Conservation (phyloP, 352 stramenopile species). For the Pythium sukuiense region DNA sequence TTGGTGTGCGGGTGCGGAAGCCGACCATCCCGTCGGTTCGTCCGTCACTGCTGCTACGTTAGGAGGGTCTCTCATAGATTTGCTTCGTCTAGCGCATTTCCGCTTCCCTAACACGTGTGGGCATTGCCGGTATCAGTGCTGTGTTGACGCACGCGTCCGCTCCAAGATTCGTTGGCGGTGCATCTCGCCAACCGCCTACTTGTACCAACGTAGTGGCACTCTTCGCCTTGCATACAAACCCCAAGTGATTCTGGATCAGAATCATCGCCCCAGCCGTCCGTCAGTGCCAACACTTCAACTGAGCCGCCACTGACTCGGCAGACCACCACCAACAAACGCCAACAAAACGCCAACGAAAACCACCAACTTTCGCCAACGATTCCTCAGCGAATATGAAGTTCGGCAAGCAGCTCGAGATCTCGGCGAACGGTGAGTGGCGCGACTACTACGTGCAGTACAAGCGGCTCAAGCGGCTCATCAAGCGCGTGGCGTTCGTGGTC, state of each 20-base stretch:
- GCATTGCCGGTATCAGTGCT: background rate
- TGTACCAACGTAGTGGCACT: background rate
- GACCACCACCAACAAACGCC: background rate
- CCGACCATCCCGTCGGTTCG: background rate
- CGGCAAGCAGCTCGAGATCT: conserved; percentile 92
- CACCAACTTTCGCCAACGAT: conserved; percentile 1
- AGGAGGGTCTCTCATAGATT: background rate
- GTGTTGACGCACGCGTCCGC: background rate
- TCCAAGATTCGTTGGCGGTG: conserved; percentile 3
- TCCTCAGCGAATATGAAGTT: conserved; percentile 80
- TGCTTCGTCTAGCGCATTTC: background rate
- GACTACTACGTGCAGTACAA: conserved; percentile 92
- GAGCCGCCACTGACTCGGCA: background rate
- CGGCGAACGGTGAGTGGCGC: conserved; percentile 86
- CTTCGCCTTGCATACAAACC: background rate
- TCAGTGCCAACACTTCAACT: conserved; percentile 6
- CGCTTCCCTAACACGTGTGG: background rate
- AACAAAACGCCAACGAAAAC: background rate
- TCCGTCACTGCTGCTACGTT: background rate
- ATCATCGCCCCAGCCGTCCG: background rate
- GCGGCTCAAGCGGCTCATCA: conserved; percentile 90
- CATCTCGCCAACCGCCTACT: background rate
- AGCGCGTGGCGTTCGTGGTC: conserved; percentile 87
- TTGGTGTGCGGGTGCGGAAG: background rate
- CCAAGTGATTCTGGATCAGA: background rate